Base-by-base conservation (phyloP, 176 grass and related monocot genomes). In the Triticum urartu region DNA sequence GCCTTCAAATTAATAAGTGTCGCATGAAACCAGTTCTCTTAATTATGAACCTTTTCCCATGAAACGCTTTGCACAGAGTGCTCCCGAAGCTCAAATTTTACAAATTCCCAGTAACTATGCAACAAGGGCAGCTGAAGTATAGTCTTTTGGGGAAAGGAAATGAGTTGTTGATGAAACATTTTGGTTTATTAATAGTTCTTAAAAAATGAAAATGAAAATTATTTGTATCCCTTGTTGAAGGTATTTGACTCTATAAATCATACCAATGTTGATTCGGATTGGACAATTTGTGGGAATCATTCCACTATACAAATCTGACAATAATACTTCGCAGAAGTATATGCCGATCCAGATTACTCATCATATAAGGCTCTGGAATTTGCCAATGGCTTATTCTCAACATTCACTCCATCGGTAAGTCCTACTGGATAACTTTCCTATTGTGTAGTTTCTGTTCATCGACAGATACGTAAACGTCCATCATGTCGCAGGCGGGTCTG, bases 351-450 rank as follows among this genome's bases (percentile, higher is more conserved):
- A 35, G 93, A 86, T 81, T 93, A 92, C 84, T 91, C 88, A 30
- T 95, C 95, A 65, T 98, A 95, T 86, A 84, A 84, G 15, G 95
- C 93, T 56, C 88, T 98, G 92, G 84, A 93, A 81, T 98, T 98
- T 87, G 95, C 91, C 83, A 92, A 89, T 52, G 95, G 95, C 33
- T 52, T 95, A 25, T 90, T 90, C 75, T 93, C 88, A 25, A 95
- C 95, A 69, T 98, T 95, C 72, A 92, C 91, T 32, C 96, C 93
- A 88, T 83, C 81, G 77, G 96, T 98, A 98, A 69, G 13, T 75
- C 67, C 24, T 64, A 21, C 15, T 77, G 21, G 10, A 85, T 59
- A 47, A 77, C 45, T 56, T 87, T 40, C 14, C 12, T 72, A 50
- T 75, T 82, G 39, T 35, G 11, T 42, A 21, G 18, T 48, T 50